phyloP scores from a whole-genome alignment of 371 early-diverging fungal species.

The Actinomucor elegans region DNA sequence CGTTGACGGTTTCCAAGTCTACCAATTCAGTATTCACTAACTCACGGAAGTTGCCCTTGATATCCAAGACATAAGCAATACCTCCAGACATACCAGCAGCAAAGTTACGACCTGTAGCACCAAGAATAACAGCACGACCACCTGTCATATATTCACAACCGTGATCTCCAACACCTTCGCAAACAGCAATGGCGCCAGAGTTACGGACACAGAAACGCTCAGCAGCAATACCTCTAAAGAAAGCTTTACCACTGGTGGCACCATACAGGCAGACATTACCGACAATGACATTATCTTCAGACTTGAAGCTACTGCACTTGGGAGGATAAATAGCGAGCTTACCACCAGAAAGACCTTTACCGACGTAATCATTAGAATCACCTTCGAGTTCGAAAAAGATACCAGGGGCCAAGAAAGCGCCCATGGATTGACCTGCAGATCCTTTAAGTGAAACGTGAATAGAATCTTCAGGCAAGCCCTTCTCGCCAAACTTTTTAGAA shows the following conservation, averaged over 20 bases:
- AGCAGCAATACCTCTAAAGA: conserved; percentile 94
- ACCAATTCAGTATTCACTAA: conserved; percentile 92
- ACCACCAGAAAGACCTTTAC: conserved; percentile 96
- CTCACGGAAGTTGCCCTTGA: conserved; percentile 51
- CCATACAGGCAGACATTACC: conserved; percentile 98
- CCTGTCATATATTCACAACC: conserved; percentile 99
- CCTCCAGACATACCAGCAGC: conserved; percentile 97
- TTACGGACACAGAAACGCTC: conserved; percentile 98
- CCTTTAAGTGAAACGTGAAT: conserved; percentile 84
- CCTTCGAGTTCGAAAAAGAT: conserved; percentile 92
- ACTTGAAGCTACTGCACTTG: conserved; percentile 69
- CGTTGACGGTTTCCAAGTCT: conserved; percentile 76
- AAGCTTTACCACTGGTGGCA: conserved; percentile 92
- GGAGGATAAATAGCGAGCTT: conserved; percentile 87
- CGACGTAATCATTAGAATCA: conserved; percentile 97
- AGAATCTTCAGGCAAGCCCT: conserved; percentile 82
- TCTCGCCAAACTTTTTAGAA: conserved; percentile 76
- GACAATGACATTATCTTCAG: conserved; percentile 87
- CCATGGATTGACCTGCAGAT: conserved; percentile 95
- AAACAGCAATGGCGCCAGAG: conserved; percentile 94
- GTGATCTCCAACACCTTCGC: conserved; percentile 97
- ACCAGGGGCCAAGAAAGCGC: conserved; percentile 92
- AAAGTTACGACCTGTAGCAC: conserved; percentile 89
- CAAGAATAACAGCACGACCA: conserved; percentile 84
- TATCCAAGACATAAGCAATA: conserved; percentile 84